Conservation (phyloP, 1,284 basidiomycete genomes). For the Hemileia vastatrix region DNA sequence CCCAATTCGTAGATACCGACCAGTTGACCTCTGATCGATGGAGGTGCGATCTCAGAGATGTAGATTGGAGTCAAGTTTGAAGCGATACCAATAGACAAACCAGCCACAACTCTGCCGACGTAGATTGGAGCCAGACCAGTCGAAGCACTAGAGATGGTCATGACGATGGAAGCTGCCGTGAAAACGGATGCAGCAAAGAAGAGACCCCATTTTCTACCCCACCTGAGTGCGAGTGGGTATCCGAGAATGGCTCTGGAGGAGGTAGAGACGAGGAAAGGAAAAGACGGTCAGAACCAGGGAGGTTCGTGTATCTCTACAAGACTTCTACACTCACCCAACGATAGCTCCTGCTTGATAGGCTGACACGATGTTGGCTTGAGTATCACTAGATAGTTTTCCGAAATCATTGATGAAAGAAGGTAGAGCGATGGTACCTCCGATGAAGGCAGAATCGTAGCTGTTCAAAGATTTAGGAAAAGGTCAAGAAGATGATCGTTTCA, state of each 20-base stretch:
- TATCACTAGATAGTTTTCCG: too few species aligned
- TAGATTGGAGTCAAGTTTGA: slow-evolving; percentile 42
- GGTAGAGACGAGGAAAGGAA: too few species aligned
- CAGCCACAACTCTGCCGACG: slow-evolving; percentile 39
- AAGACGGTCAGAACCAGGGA: too few species aligned
- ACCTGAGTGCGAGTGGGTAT: slow-evolving; percentile 14
- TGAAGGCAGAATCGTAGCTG: slow-evolving; percentile 4
- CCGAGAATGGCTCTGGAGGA: slow-evolving; percentile 11
- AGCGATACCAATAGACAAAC: slow-evolving; percentile 35
- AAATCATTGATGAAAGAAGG: slow-evolving; percentile 1
- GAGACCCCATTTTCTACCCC: slow-evolving; percentile 31
- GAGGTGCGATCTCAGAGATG: slow-evolving; percentile 35
- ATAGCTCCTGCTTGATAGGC: slow-evolving; percentile 25
- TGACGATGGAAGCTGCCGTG: slow-evolving; percentile 35
- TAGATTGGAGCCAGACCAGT: slow-evolving; percentile 34
- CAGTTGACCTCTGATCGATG: slow-evolving; percentile 39
- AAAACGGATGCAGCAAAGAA: slow-evolving; percentile 33
- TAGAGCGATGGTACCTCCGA: slow-evolving; percentile 5
- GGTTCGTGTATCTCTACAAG: too few species aligned
- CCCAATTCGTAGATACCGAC: slow-evolving; percentile 42
- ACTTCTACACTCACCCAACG: too few species aligned
- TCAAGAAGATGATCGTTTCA: too few species aligned
- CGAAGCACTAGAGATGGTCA: slow-evolving; percentile 26
- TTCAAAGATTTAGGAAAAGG: too few species aligned
- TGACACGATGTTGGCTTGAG: too few species aligned